Conservation (phyloP, 2,329 filamentous ascomycete genomes). For the Colletotrichum sidae region DNA sequence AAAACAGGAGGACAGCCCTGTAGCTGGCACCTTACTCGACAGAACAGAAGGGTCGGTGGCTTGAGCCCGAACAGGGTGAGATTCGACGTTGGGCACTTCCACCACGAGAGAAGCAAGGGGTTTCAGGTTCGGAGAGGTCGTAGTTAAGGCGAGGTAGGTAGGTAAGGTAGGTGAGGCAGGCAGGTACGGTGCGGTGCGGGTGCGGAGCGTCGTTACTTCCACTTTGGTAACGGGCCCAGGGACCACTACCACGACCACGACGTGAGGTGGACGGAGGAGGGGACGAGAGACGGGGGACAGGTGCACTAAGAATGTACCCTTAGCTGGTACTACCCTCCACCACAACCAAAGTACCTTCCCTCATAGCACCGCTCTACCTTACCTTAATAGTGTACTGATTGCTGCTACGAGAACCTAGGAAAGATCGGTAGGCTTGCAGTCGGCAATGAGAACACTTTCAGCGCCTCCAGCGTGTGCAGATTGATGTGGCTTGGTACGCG, state of each 20-base stretch:
- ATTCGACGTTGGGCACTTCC: slow-evolving; percentile 35
- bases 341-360: neutral
- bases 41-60: slow-evolving; percentile 34
- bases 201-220: slow-evolving; percentile 21
- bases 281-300: neutral
- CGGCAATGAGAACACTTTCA: neutral
- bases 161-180: neutral
- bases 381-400: neutral
- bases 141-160: slow-evolving; percentile 15
- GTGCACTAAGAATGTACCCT: neutral
- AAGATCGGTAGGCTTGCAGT: neutral
- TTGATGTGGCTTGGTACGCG: slow-evolving; percentile 20
- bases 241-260: neutral
- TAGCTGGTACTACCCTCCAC: neutral
- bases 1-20: slow-evolving; percentile 8
- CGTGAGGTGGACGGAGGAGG: neutral
- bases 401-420: neutral
- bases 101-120: slow-evolving; percentile 33
- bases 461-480: slow-evolving; percentile 6
- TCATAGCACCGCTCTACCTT: too few species aligned
- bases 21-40: slow-evolving; percentile 16
- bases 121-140: slow-evolving; percentile 38
- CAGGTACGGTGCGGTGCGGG: slow-evolving; percentile 21
- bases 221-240: slow-evolving; percentile 7
- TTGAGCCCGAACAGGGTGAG: slow-evolving; percentile 34